Evolutionary conservation across 1,284 basidiomycete genomes (phyloP), one percentile per base, ranked within the genome.

Genomic region (Pascua sp.): DNA sequence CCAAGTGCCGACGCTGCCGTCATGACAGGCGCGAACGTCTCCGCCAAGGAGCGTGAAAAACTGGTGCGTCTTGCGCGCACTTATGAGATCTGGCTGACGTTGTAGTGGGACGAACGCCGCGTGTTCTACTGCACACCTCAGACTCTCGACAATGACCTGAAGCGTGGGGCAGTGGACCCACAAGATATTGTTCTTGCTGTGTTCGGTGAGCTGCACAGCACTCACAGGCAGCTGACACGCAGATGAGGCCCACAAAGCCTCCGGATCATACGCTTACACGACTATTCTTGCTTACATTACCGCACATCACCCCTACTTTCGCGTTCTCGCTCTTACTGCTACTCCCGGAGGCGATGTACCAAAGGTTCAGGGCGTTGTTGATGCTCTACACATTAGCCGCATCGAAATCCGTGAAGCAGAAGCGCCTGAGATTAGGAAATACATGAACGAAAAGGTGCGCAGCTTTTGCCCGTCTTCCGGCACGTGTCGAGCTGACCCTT

Each of bases 41-140:
- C 78, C 74, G 63, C 61, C 9, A 73, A 67, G 49, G 67, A 72
- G 50, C 81, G 89, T 52, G 81, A 79, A n/a, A 79, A 79, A 71
- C 79, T 84, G 66, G 91, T 92, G 68, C 67, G 86, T 79, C 41
- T 32, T 7, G 15, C 13, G 10, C 7, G 7, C n/a, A 2, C 5
- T 8, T 32, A 32, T 32, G 24, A 32, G 11, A 8, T 24, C 42
- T 16, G 45, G 59, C 65, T 68, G 41, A 68, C 51, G 16, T 11
- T 37, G 24, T 51, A 66, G 71, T 79, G 71, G 79, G 70, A 60
- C 9, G 66, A 88, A 63, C 92, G 95, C 73, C 83, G 94, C 8
- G 87, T 98, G 24, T 93, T 98, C 71, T 99, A 95, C 76, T 94
- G 96, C 85, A 99, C 96, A 0, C 95, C 96, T 0, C 96, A 98